Evolutionary conservation across 2,329 filamentous ascomycete species (phyloP).

Genomic region (Neocucurbitaria cava): DNA sequence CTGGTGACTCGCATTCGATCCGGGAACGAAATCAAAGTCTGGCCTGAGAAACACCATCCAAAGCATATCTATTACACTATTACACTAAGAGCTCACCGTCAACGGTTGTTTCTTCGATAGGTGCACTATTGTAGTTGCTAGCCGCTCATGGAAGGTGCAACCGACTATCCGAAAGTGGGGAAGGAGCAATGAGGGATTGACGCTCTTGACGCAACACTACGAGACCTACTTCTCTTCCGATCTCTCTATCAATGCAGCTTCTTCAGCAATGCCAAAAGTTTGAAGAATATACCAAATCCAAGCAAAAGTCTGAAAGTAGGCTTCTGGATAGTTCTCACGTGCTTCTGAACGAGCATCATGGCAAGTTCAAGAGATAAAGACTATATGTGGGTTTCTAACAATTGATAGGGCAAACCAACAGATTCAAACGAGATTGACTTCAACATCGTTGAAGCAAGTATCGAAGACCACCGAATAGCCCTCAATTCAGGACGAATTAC

Average conservation of each 20-base stretch:
- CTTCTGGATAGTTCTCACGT: not conserved
- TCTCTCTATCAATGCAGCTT: not conserved
- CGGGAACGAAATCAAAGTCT: no score
- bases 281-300: not conserved
- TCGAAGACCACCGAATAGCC: constrained; percentile 54
- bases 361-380: not conserved
- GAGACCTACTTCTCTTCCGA: not conserved
- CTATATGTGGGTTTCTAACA: not conserved
- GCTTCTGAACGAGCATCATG: not conserved
- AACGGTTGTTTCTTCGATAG: not conserved
- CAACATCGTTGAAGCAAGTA: constrained; percentile 57
- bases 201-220: not conserved
- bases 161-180: constrained; percentile 23
- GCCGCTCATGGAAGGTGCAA: constrained; percentile 20
- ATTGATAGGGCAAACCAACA: not conserved
- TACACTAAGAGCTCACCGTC: no score
- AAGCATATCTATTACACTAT: not conserved
- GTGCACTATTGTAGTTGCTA: constrained; percentile 10
- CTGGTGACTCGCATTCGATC: not conserved
- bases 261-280: not conserved
- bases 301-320: not conserved
- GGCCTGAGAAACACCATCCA: no score
- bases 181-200: not conserved
- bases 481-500: constrained; percentile 51
- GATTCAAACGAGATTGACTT: constrained; percentile 10